A percentile compares a stretch with the other conserved stretches of the same genome.
phyloP scores from a whole-genome alignment of 768 basidiomycete species.

The Megacollybia marginata region DNA sequence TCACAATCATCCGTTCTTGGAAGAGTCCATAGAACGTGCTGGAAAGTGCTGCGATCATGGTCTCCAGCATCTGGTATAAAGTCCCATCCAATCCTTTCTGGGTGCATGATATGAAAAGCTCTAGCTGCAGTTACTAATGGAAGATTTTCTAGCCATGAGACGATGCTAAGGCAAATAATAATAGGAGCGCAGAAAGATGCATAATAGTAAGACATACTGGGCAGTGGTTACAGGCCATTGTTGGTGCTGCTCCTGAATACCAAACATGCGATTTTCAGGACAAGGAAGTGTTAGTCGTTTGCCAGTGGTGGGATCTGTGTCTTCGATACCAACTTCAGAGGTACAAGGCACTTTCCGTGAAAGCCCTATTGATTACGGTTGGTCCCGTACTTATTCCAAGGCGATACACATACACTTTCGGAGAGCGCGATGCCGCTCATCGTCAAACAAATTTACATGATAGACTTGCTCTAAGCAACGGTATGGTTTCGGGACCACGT shows the following conservation, averaged over 20 bases:
- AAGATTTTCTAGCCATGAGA: background rate
- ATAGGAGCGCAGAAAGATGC: background rate
- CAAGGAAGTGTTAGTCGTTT: conserved; percentile 9
- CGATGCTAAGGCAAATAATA: background rate
- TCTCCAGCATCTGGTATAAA: conserved; percentile 16
- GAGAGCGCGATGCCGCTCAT: too few relatives aligned
- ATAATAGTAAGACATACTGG: too few relatives aligned
- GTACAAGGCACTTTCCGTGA: conserved; percentile 14
- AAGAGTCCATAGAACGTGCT: conserved; percentile 25
- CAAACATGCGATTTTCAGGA: conserved; percentile 2
- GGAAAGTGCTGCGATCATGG: conserved; percentile 21
- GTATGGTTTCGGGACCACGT: conserved; percentile 24
- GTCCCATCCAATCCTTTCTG: conserved; percentile 22
- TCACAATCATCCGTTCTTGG: conserved; percentile 11
- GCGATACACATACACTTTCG: too few relatives aligned
- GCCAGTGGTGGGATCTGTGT: conserved; percentile 12
- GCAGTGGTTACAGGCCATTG: too few relatives aligned
- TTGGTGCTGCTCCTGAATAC: background rate
- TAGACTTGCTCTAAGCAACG: conserved; percentile 21
- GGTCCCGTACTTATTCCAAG: too few relatives aligned
- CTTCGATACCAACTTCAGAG: conserved; percentile 15
- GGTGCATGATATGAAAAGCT: conserved; percentile 24
- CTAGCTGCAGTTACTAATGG: conserved; percentile 6
- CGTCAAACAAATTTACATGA: background rate
- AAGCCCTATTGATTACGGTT: background rate